Evolutionary conservation across 176 grass and related monocot genomes (phyloP).

Genomic region (Phyllostachys edulis): DNA sequence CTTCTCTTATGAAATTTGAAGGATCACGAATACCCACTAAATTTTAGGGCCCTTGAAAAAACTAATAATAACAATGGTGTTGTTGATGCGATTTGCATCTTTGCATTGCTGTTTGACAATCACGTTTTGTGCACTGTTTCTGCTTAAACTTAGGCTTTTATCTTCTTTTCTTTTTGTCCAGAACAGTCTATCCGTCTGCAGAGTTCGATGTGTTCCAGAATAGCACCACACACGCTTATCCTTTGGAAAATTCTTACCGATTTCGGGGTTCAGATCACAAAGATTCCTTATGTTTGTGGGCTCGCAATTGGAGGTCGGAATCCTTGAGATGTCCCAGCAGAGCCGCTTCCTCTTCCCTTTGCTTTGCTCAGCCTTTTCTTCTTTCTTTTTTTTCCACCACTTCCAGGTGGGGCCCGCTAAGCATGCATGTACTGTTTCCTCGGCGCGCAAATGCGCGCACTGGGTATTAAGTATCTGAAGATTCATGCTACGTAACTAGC

Average conservation of each 20-base stretch:
- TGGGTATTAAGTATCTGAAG: too few relatives aligned
- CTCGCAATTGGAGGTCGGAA: too few relatives aligned
- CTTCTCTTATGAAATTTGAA: background rate
- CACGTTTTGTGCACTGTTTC: background rate
- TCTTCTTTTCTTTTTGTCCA: background rate
- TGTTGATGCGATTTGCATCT: background rate
- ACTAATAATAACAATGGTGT: background rate
- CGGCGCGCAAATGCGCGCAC: too few relatives aligned
- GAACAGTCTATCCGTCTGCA: background rate
- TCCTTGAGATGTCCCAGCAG: too few relatives aligned
- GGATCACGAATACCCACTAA: background rate
- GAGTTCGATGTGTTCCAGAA: background rate
- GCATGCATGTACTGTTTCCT: too few relatives aligned
- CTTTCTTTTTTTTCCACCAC: too few relatives aligned
- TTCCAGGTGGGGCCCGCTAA: too few relatives aligned
- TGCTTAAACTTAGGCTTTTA: background rate
- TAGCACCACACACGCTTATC: background rate
- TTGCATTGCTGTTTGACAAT: background rate
- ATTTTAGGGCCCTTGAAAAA: background rate
- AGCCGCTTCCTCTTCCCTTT: too few relatives aligned
- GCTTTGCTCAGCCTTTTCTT: too few relatives aligned
- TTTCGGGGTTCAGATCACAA: too few relatives aligned
- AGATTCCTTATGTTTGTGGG: background rate
- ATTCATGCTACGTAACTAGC: too few relatives aligned
- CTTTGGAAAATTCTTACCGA: background rate